A percentile compares a stretch with the other conserved stretches of the same genome.
Conservation (phyloP, 108 stramenopile species). For the Cyclotella sp. region DNA sequence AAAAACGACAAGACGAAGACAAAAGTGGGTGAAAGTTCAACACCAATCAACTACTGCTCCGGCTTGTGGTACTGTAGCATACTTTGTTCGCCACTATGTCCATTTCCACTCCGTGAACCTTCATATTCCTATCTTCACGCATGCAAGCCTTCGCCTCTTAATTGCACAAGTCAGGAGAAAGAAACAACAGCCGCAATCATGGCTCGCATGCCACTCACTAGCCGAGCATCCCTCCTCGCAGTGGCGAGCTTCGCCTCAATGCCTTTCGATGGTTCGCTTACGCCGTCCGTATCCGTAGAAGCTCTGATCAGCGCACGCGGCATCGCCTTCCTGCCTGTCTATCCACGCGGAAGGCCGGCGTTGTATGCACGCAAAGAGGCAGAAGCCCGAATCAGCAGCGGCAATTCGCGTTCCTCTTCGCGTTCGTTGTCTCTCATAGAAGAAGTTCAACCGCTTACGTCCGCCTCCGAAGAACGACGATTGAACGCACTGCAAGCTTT, state of each 20-base stretch:
- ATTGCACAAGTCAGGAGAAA: not conserved
- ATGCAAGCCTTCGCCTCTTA: not conserved
- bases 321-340: slow-evolving; percentile 5
- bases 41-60: not conserved
- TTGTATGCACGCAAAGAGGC: slow-evolving; percentile 9
- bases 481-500: slow-evolving; percentile 41
- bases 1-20: not conserved
- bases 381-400: not conserved
- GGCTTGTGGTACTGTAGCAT: not conserved
- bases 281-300: not conserved
- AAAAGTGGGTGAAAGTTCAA: not conserved
- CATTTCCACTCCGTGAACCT: slow-evolving; percentile 7
- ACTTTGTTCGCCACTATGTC: not conserved
- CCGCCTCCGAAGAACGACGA: slow-evolving; percentile 42
- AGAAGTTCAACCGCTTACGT: slow-evolving; percentile 46
- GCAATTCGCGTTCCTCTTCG: slow-evolving; percentile 2
- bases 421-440: slow-evolving; percentile 21
- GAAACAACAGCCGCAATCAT: not conserved
- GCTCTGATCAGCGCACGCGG: not conserved
- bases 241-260: slow-evolving; percentile 4
- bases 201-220: not conserved
- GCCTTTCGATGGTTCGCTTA: not conserved
- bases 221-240: not conserved
- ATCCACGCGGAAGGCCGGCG: not conserved
- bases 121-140: no score